phyloP scores from a whole-genome alignment of 495 filamentous ascomycete species.

The Aspergillus heteromorphus region DNA sequence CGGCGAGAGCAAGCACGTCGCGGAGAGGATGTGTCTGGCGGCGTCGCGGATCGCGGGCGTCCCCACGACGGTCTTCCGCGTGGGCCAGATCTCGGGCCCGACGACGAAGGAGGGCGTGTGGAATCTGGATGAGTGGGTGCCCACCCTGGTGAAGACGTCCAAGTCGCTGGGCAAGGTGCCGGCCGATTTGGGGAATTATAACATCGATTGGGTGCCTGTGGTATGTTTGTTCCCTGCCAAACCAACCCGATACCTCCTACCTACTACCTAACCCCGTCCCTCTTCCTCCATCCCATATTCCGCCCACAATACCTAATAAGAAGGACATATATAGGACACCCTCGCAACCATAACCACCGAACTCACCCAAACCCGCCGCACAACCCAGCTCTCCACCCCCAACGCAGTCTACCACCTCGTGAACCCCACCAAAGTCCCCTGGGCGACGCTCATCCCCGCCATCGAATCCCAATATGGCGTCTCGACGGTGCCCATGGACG shows the following conservation, averaged over 20 bases:
- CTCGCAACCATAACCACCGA: slow-evolving; percentile 12
- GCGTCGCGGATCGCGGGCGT: slow-evolving; percentile 34
- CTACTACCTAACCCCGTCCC: too few species aligned
- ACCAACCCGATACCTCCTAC: too few species aligned
- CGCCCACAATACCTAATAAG: neutral
- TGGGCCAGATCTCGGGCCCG: slow-evolving; percentile 56
- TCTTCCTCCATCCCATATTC: too few species aligned
- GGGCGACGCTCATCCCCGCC: slow-evolving; percentile 15
- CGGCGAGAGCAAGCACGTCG: slow-evolving; percentile 49
- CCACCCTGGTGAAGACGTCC: slow-evolving; percentile 24
- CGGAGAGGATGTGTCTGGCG: slow-evolving; percentile 44
- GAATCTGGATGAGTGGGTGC: slow-evolving; percentile 35
- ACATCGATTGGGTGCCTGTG: slow-evolving; percentile 15
- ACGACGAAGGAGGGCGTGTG: slow-evolving; percentile 21
- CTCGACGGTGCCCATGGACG: slow-evolving; percentile 6
- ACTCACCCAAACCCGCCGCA: slow-evolving; percentile 7
- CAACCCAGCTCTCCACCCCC: neutral
- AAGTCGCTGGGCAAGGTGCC: slow-evolving; percentile 13
- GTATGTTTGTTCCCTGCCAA: slow-evolving; percentile 1
- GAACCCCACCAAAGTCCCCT: slow-evolving; percentile 17
- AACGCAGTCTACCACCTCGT: slow-evolving; percentile 20
- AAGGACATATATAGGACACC: slow-evolving; percentile 8
- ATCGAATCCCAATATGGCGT: slow-evolving; percentile 3
- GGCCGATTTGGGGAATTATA: neutral
- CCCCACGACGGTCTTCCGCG: slow-evolving; percentile 41